Base-by-base conservation (phyloP, 306 rosid genomes). In the Leucaena leucocephala region DNA sequence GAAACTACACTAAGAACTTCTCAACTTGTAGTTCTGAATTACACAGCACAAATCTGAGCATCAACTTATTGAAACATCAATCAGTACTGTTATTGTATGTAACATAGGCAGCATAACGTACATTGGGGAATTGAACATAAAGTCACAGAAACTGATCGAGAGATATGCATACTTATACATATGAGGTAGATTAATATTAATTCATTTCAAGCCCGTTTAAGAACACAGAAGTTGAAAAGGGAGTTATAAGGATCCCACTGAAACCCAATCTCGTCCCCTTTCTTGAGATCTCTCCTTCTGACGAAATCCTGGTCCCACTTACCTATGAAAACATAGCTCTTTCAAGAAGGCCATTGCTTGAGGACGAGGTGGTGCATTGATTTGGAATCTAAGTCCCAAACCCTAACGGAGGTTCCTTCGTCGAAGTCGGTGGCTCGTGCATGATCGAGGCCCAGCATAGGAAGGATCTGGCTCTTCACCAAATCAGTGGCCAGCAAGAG, bases 241-340 rank as follows among this genome's bases (percentile, higher is more conserved):
- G 46, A 59, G 7, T 78, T 3, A 22, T 5, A 35, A 5, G 69
- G 14, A 17, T 74, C 70, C 83, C 54, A 61, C n/a, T 74, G 59
- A 48, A 83, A 36, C 7, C 83, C 74, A 69, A 83, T 55, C 36
- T n/a, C 63, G 38, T 79, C 78, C 2, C 48, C 71, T 45, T 67
- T 9, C 61, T 83, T 74, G 33, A 78, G 7, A 1, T 69, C 54
- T 34, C 80, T 74, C 35, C 81, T 34, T 2, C 14, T 12, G 44
- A 83, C 75, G n/a, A 69, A 74, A n/a, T 59, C 69, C 5, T 70
- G 22, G 46, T 4, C 45, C 86, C 86, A 83, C 34, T n/a, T 68
- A 1, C 57, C 72, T 0, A 43, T 38, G 11, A 75, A 48, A 3
- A 76, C 57, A 40, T 75, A 81, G 35, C 71, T 36, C 65, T 58